These are phyloP conservation scores for Styphnolobium japonicum DNA, from an alignment of 306 rosid species.

Conservation along the genomic window DNA sequence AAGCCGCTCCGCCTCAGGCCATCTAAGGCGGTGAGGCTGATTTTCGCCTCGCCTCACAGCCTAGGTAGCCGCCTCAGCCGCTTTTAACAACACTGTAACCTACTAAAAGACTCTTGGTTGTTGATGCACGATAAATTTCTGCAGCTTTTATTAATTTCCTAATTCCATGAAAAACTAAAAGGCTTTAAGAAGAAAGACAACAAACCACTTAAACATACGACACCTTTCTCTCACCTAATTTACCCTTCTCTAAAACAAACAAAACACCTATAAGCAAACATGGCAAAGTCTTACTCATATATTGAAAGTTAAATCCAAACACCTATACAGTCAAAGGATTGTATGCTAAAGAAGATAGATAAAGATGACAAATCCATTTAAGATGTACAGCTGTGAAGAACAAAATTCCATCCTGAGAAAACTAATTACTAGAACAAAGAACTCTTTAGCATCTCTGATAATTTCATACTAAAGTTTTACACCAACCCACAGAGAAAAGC, in stretches of 20 bases:
- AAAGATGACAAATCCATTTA: not conserved
- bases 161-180: not conserved
- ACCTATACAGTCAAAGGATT: not conserved
- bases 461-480: not conserved
- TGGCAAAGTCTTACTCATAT: not conserved
- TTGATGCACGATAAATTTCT: not conserved
- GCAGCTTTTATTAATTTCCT: not conserved
- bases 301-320: not conserved
- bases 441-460: not conserved
- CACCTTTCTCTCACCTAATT: not conserved
- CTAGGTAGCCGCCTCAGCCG: not conserved
- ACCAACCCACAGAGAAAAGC: not conserved
- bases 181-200: not conserved
- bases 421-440: not conserved
- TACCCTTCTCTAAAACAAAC: not conserved
- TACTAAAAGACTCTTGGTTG: not conserved
- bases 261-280: not conserved
- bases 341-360: not conserved
- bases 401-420: conserved; percentile 4
- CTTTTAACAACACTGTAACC: not conserved
- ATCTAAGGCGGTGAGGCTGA: not conserved
- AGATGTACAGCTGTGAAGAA: not conserved
- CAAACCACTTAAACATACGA: not conserved
- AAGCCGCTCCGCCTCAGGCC: not conserved
- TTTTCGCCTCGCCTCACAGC: not conserved